These are phyloP conservation scores for Blastobotrys illinoisensis DNA, from an alignment of 1,139 yeast species.

Conservation along the genomic window DNA sequence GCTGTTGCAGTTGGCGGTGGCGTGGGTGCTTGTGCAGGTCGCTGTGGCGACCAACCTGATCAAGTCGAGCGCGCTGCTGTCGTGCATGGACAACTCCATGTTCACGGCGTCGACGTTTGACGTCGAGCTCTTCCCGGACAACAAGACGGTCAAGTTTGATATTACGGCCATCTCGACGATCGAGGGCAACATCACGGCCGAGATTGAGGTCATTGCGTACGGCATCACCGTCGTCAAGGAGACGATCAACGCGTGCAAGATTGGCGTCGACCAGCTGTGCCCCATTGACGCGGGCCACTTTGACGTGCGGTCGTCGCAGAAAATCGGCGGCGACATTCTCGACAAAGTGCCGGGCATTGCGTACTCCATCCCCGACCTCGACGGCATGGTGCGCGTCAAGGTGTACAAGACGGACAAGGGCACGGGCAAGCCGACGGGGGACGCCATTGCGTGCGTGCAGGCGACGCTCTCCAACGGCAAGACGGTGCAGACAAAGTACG, in stretches of 20 bases:
- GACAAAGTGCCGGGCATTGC: slow-evolving; percentile 72
- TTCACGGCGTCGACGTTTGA: slow-evolving; percentile 85
- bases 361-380: slow-evolving; percentile 87
- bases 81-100: slow-evolving; percentile 89
- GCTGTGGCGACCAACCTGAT: slow-evolving; percentile 27
- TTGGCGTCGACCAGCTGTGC: slow-evolving; percentile 52
- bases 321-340: slow-evolving; percentile 36
- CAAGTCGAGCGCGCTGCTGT: slow-evolving; percentile 67
- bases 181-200: slow-evolving; percentile 65
- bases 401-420: slow-evolving; percentile 48
- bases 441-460: slow-evolving; percentile 83
- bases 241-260: slow-evolving; percentile 58
- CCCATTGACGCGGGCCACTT: slow-evolving; percentile 87
- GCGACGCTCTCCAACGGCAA: slow-evolving; percentile 83
- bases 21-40: slow-evolving; percentile 1
- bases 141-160: slow-evolving; percentile 57
- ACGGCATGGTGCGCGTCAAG: slow-evolving; percentile 78
- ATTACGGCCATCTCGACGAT: slow-evolving; percentile 78
- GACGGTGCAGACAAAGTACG: slow-evolving; percentile 91
- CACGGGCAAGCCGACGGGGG: slow-evolving; percentile 24
- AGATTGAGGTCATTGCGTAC: slow-evolving; percentile 66
- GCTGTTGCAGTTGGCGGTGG: slow-evolving; percentile 2
- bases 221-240: slow-evolving; percentile 65
- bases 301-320: slow-evolving; percentile 53
- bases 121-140: slow-evolving; percentile 63